Conservation (phyloP, 495 filamentous ascomycete genomes). For the Evansstolkia leycettana region DNA sequence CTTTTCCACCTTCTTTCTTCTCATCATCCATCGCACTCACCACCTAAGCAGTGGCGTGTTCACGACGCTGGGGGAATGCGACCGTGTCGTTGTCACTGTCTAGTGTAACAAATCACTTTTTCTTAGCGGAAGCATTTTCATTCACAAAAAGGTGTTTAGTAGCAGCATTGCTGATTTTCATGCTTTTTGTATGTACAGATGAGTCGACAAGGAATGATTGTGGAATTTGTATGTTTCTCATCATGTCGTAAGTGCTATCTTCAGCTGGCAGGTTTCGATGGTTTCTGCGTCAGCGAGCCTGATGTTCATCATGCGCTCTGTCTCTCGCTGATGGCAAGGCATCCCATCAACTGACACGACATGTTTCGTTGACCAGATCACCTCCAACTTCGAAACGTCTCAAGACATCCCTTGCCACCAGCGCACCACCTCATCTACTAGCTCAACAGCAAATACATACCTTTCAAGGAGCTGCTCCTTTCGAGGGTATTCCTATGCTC, state of each 20-base stretch:
- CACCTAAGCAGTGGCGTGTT: too few relatives aligned
- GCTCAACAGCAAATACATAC: constrained; percentile 33
- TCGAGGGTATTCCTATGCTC: constrained; percentile 31
- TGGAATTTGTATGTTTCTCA: constrained; percentile 24
- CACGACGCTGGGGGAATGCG: constrained; percentile 15
- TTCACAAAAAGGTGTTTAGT: constrained; percentile 9
- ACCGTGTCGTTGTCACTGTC: constrained; percentile 31
- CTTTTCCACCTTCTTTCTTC: constrained; percentile 13
- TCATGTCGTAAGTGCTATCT: constrained; percentile 38
- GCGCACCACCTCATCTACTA: constrained; percentile 23
- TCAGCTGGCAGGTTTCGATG: not conserved
- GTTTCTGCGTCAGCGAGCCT: too few relatives aligned
- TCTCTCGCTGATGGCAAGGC: not conserved
- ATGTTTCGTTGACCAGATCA: constrained; percentile 19
- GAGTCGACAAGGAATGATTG: constrained; percentile 29
- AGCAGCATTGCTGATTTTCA: constrained; percentile 27
- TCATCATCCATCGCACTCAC: constrained; percentile 20
- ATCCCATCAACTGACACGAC: not conserved
- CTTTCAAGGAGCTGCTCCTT: constrained; percentile 24
- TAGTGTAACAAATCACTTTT: constrained; percentile 30
- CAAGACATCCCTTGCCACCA: constrained; percentile 28
- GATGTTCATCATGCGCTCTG: not conserved
- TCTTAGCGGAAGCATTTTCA: constrained; percentile 12
- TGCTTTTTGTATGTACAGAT: constrained; percentile 30
- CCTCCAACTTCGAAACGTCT: constrained; percentile 33